phyloP scores from a whole-genome alignment of 1,139 yeast species.

The Scheffersomyces illinoinensis region DNA sequence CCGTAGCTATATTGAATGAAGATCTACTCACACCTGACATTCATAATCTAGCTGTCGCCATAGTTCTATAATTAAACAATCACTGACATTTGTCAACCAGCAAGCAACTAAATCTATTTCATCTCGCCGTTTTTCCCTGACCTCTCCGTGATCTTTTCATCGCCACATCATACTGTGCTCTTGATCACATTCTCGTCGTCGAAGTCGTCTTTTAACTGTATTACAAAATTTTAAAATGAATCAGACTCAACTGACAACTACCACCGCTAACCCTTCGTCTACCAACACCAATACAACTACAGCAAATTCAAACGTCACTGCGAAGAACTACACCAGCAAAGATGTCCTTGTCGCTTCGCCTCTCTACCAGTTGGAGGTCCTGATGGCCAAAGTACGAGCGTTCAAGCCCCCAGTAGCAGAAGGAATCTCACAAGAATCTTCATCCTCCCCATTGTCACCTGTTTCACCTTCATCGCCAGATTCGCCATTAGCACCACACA shows the following conservation, averaged over 20 bases:
- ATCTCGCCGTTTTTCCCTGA: background rate
- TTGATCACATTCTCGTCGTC: background rate
- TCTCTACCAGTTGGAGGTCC: background rate
- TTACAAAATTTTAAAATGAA: background rate
- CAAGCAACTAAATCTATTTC: background rate
- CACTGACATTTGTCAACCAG: background rate
- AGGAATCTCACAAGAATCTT: background rate
- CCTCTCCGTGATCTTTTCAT: background rate
- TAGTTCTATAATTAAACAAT: background rate
- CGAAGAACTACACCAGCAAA: background rate
- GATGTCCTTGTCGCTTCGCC: background rate
- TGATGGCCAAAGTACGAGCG: background rate
- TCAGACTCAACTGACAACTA: background rate
- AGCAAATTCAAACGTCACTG: background rate
- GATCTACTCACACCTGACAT: background rate
- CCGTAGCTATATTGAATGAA: background rate
- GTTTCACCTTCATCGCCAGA: constrained; percentile 3
- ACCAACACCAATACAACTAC: background rate
- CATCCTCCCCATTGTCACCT: background rate
- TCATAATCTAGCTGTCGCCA: background rate
- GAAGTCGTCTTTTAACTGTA: background rate
- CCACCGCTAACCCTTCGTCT: background rate
- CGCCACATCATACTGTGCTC: background rate
- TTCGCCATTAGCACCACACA: background rate
- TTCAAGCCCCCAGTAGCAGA: background rate